A percentile compares a stretch with the other conserved stretches of the same genome.
Evolutionary conservation across 495 filamentous ascomycete genomes (phyloP).

Genomic region (Amorphotheca resinae): DNA sequence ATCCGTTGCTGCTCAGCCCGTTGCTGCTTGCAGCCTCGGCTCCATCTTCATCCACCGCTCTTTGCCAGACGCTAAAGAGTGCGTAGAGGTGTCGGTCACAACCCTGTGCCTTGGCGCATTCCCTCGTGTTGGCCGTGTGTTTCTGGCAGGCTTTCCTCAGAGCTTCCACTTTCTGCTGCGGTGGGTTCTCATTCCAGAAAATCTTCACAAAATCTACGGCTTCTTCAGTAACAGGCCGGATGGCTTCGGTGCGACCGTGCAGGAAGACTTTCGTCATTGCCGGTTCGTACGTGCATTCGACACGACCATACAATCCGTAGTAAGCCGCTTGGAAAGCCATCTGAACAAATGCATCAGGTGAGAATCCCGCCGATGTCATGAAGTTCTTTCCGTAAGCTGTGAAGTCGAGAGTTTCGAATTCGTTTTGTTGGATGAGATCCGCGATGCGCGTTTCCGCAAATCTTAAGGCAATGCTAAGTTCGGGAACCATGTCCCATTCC

Average conservation of each 20-base stretch:
- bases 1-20: conserved; percentile 47
- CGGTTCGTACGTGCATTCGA: conserved; percentile 94
- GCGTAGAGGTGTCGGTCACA: conserved; percentile 91
- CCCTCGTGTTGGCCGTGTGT: conserved; percentile 67
- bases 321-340: conserved; percentile 99
- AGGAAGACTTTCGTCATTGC: conserved; percentile 94
- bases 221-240: conserved; percentile 73
- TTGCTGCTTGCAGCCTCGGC: conserved; percentile 39
- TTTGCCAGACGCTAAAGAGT: conserved; percentile 90
- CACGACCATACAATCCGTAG: conserved; percentile 87
- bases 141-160: conserved; percentile 71
- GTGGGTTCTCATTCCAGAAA: conserved; percentile 87
- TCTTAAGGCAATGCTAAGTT: conserved; percentile 78
- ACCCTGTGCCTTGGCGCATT: conserved; percentile 86
- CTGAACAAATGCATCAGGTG: conserved; percentile 93
- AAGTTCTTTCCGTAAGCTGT: conserved; percentile 87
- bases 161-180: conserved; percentile 70
- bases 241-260: conserved; percentile 89
- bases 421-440: conserved; percentile 91
- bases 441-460: conserved; percentile 93
- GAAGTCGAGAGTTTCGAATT: conserved; percentile 90
- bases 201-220: conserved; percentile 76
- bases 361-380: conserved; percentile 93
- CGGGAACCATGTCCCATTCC: conserved; percentile 95
- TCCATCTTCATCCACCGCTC: conserved; percentile 63